Percentiles rank a stretch among this genome's conserved stretches.
Evolutionary conservation across 208 protist species (phyloP).

Genomic region (Leishmania martiniquensis): DNA sequence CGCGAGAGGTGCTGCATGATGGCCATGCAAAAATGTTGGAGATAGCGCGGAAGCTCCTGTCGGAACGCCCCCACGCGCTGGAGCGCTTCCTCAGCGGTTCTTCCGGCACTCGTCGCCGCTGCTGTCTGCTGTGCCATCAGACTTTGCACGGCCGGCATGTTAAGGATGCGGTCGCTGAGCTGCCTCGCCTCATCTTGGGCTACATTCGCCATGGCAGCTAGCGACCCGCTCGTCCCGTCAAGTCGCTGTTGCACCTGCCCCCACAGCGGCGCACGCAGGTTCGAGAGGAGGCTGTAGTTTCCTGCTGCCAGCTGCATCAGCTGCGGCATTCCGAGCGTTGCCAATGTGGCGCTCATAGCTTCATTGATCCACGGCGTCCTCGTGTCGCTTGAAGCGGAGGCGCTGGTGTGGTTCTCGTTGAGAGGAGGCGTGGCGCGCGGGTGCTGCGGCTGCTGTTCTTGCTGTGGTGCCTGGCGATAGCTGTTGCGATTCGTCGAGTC

Average conservation of each 20-base stretch:
- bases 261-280: conserved; percentile 17
- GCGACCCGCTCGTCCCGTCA: not conserved
- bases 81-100: not conserved
- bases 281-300: conserved; percentile 7
- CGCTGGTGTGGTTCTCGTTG: not conserved
- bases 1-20: conserved; percentile 23
- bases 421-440: not conserved
- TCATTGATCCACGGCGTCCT: conserved; percentile 15
- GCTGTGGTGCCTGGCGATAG: not conserved
- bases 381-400: not conserved
- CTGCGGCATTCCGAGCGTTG: conserved; percentile 11
- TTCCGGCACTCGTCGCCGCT: not conserved
- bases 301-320: conserved; percentile 15
- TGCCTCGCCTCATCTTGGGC: conserved; percentile 14
- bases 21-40: conserved; percentile 20
- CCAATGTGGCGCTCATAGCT: conserved; percentile 3
- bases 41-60: conserved; percentile 17
- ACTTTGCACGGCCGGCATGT: not conserved
- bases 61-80: conserved; percentile 11
- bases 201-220: conserved; percentile 4
- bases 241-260: conserved; percentile 22
- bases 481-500: conserved; percentile 7
- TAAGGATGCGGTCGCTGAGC: conserved; percentile 10
- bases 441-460: conserved; percentile 7
- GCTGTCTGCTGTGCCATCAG: not conserved